phyloP scores from a whole-genome alignment of 139 green algal species.

The Mychonastes homosphaera region DNA sequence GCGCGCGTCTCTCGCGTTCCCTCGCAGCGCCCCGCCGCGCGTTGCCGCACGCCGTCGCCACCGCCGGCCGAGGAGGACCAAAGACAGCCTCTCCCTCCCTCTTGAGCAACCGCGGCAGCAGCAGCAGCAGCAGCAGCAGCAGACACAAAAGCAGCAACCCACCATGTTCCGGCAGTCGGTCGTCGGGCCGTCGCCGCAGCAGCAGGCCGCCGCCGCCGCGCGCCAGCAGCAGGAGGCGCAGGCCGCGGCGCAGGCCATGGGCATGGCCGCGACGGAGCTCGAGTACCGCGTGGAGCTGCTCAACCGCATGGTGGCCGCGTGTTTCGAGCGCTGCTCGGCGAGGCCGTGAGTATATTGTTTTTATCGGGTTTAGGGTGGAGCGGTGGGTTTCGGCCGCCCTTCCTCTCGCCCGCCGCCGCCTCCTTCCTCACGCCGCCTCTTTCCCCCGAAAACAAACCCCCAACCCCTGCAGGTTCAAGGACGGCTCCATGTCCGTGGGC shows the following conservation, averaged over 20 bases:
- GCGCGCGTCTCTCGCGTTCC: neutral
- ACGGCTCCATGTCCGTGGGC: conserved; percentile 83
- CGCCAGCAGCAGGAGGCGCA: neutral
- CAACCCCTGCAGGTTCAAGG: conserved; percentile 78
- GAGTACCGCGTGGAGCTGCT: conserved; percentile 88
- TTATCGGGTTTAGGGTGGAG: too few relatives aligned
- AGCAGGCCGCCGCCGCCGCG: neutral
- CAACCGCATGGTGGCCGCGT: conserved; percentile 83
- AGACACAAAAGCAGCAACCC: neutral
- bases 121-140: neutral
- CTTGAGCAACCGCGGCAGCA: neutral
- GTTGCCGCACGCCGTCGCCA: neutral
- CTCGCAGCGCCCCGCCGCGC: neutral
- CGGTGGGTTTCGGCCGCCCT: too few relatives aligned
- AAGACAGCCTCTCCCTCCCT: neutral
- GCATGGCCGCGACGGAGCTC: conserved; percentile 79
- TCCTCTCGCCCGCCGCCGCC: too few relatives aligned
- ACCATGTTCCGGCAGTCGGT: too few relatives aligned
- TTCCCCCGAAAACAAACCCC: too few relatives aligned
- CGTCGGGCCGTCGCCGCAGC: too few relatives aligned
- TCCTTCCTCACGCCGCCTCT: too few relatives aligned
- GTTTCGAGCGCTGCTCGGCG: conserved; percentile 78
- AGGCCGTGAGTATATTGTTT: conserved; percentile 65
- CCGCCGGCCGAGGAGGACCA: neutral
- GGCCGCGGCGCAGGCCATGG: conserved; percentile 29